These are phyloP conservation scores for Naganishia friedmannii DNA, from an alignment of 768 basidiomycete species.

Conservation along the genomic window DNA sequence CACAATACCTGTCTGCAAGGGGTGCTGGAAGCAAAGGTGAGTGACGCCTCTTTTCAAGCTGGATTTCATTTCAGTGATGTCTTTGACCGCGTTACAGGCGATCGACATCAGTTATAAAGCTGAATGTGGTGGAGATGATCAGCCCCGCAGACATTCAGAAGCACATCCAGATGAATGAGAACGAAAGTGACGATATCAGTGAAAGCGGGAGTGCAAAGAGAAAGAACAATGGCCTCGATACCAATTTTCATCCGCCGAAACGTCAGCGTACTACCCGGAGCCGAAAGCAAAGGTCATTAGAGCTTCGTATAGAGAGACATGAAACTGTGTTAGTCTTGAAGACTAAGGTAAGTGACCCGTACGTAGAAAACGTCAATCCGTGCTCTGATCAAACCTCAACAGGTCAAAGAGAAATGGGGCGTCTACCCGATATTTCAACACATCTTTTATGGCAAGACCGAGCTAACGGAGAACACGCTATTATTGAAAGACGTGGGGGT, in stretches of 20 bases:
- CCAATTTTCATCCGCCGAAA: neutral
- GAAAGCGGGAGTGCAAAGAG: neutral
- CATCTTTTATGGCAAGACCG: conserved; percentile 8
- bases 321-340: conserved; percentile 12
- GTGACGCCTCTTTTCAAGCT: neutral
- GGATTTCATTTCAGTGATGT: neutral
- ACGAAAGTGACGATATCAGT: neutral
- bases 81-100: neutral
- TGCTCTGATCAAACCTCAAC: neutral
- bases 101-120: neutral
- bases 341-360: conserved; percentile 7
- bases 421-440: conserved; percentile 6
- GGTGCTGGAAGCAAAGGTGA: conserved; percentile 15
- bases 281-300: neutral
- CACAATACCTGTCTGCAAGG: neutral
- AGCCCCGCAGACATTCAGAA: neutral
- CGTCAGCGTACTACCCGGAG: conserved; percentile 3
- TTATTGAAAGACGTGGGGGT: conserved; percentile 1
- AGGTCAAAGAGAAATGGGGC: conserved; percentile 14
- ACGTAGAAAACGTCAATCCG: neutral
- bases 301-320: neutral
- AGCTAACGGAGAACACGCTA: conserved; percentile 19
- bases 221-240: neutral
- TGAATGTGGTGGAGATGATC: neutral
- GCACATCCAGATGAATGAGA: neutral